Evolutionary conservation across 176 grass and related monocot species (phyloP), one percentile per base, ranked within the genome.

Genomic region (Pharus latifolius): DNA sequence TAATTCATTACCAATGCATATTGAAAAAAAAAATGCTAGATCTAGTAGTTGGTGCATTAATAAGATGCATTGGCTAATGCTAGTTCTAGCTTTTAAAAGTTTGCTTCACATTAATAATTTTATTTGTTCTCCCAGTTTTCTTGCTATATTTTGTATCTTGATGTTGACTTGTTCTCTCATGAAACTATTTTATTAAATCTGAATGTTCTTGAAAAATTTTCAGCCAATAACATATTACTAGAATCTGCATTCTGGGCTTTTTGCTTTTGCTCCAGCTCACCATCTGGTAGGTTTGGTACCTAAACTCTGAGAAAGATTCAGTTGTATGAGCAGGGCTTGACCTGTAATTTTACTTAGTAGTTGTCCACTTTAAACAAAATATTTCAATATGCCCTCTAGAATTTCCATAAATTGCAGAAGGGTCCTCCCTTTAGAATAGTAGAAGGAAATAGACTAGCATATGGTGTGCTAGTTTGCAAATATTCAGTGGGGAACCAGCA

Each of bases 171-270:
- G 8, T 57, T 22, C 18, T 40, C 47, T 63, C 31, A 22, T 56
- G 14, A 23, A 83, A 77, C 25, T 47, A 49, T 82, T 77, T 77
- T 45, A 83, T 76, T 23, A 27, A 69, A 37, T 71, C 6, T 24
- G 19, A 25, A 70, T 78, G 41, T 70, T 38, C 12, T 30, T 77
- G 24, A 5, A 13, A 5, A 25, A 43, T 16, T 80, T 76, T 54
- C 24, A 60, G 18, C 10, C 5, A 14, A 7, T 49, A 35, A 55
- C 32, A 28, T 69, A 25, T 47, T 19, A 49, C 30, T 58, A 57
- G 40, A 29, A 60, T 51, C 7, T 16, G 17, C 23, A 58, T 72
- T 57, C 50, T 67, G 26, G 56, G 26, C 13, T 25, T 67, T 67
- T 34, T 7, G 7, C 14, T 35, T 27, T 5, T 14, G 10, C 11